A percentile compares a stretch with the other conserved stretches of the same genome.
phyloP scores from a whole-genome alignment of 106 monocot species.

The Allium sativum region DNA sequence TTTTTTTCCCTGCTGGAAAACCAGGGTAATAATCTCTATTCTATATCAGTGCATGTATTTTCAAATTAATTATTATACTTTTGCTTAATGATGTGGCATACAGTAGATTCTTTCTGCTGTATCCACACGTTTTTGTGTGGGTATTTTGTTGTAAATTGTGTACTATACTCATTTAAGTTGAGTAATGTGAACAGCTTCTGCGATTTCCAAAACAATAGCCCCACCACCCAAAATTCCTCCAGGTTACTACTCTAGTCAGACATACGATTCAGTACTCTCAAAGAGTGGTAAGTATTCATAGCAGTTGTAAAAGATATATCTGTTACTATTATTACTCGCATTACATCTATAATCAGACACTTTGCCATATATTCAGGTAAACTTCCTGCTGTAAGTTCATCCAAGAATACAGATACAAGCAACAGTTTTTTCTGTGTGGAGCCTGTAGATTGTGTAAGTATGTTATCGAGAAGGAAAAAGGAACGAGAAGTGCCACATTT shows the following conservation, averaged over 20 bases:
- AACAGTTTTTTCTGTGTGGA: background rate
- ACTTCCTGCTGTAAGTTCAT: background rate
- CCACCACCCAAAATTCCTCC: conserved; percentile 5
- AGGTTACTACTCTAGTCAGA: conserved; percentile 7
- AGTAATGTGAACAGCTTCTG: conserved; percentile 3
- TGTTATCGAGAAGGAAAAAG: background rate
- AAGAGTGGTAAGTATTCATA: conserved; percentile 8
- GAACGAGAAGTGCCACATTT: background rate
- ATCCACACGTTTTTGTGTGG: no score
- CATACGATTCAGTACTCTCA: background rate
- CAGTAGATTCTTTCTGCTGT: no score
- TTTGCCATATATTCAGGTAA: background rate
- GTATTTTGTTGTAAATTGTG: no score
- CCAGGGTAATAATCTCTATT: no score
- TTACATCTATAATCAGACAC: no score
- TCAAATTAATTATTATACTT: no score
- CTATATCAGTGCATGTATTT: no score
- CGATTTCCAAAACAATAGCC: conserved; percentile 4
- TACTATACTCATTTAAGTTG: no score
- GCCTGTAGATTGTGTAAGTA: background rate
- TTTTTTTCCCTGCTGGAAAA: no score
- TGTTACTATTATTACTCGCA: no score
- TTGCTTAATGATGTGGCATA: no score
- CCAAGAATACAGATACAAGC: background rate
- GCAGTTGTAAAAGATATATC: no score